Evolutionary conservation across 2,329 filamentous ascomycete genomes (phyloP).

Genomic region (Immersiporthe knoxdaviesiana): DNA sequence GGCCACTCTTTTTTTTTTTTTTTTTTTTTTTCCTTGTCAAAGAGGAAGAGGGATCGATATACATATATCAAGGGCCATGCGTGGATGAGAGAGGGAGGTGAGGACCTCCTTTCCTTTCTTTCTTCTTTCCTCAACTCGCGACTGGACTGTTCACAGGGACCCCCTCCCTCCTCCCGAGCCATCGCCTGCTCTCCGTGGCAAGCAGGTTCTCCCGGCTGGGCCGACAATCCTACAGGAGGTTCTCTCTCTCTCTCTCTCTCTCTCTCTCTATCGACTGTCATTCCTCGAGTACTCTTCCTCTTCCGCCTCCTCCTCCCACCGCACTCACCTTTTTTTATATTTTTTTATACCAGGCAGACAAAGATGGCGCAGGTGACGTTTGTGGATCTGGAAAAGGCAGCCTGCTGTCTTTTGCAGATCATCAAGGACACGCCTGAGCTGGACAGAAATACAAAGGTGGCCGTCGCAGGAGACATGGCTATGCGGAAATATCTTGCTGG

Average conservation of each 20-base stretch:
- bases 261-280: not conserved
- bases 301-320: not conserved
- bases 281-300: not conserved
- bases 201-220: slow-evolving; percentile 5
- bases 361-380: slow-evolving; percentile 19
- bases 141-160: not conserved
- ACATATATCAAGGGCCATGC: slow-evolving; percentile 16
- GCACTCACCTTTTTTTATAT: not conserved
- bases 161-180: not conserved
- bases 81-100: not conserved
- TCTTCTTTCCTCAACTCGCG: not conserved
- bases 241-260: not conserved
- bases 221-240: slow-evolving; percentile 1
- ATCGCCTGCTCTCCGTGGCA: slow-evolving; percentile 2
- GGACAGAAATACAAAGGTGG: slow-evolving; percentile 24
- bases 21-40: too few relatives aligned
- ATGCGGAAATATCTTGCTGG: slow-evolving; percentile 24
- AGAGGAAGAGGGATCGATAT: slow-evolving; percentile 19
- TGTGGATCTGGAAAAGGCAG: slow-evolving; percentile 26
- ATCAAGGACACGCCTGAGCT: slow-evolving; percentile 30
- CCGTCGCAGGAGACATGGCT: slow-evolving; percentile 27
- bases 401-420: slow-evolving; percentile 28
- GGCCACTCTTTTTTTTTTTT: not conserved
- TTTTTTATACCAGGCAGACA: not conserved
- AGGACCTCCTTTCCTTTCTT: not conserved